Evolutionary conservation across 2,329 filamentous ascomycete genomes (phyloP), one percentile per base, ranked within the genome.

Genomic region (Aspergillus sclerotialis): DNA sequence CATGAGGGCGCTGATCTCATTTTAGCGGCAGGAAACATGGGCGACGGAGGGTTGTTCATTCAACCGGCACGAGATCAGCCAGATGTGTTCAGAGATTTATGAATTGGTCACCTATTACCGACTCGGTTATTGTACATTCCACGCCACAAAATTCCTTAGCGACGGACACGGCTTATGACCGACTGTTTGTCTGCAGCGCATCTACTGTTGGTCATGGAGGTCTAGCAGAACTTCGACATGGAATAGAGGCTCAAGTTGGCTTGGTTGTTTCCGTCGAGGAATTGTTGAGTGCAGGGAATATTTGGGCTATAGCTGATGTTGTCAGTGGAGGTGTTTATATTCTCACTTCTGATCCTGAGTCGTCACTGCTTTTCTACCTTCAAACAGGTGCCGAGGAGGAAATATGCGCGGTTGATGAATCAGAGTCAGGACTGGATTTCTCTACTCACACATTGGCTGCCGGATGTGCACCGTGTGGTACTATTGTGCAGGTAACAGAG

Each of bases 11-110:
- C 79, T 2, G 89, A 94, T 55, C 72, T 93, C n/a, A 66, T 94
- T 30, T 73, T 93, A 23, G 77, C 83, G 30, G 84, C 83, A 4
- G 88, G 90, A 1, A 80, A 84, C 44, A 82, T 81, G 34, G 84
- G 87, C 7, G 76, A 81, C 40, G 89, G 89, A 5, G 79, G 81
- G 1, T 70, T 92, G 5, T 90, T 83, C 67, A 77, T 79, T 60
- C 79, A 84, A 58, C 64, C 72, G 38, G 71, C 80, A 33, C 72
- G 78, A 44, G 62, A 74, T 40, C 58, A 70, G 16, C 71, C 63
- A 61, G 65, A 30, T 69, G 70, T 33, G 67, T 82, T 16, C 76
- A 80, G 29, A 68, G 65, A 4, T 75, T 94, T 34, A 73, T 75
- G 12, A 79, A 79, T 40, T 80, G 71, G 68, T 65, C 69, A 1